phyloP scores from a whole-genome alignment of 176 grass and related monocot species.

The Canna indica region DNA sequence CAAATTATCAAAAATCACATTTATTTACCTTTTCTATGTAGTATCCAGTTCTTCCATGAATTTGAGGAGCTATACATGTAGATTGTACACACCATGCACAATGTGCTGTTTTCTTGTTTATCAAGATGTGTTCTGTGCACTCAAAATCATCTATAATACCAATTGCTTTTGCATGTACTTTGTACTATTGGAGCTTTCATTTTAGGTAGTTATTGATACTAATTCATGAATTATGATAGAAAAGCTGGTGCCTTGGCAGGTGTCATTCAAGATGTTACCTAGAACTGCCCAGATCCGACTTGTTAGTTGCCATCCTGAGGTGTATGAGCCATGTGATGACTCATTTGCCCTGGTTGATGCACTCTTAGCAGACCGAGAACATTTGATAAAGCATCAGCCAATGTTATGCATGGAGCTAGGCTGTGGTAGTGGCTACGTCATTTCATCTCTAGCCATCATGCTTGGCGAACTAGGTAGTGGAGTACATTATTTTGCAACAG shows the following conservation, averaged over 20 bases:
- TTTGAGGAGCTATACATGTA: too few relatives aligned
- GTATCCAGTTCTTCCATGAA: too few relatives aligned
- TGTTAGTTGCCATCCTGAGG: slow-evolving; percentile 64
- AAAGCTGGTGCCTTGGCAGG: slow-evolving; percentile 30
- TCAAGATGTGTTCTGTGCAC: too few relatives aligned
- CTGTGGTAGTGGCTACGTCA: slow-evolving; percentile 81
- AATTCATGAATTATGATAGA: too few relatives aligned
- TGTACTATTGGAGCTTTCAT: too few relatives aligned
- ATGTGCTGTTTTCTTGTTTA: too few relatives aligned
- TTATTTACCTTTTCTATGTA: too few relatives aligned
- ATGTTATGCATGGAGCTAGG: slow-evolving; percentile 80
- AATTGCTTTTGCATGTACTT: too few relatives aligned
- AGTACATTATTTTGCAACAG: slow-evolving; percentile 78
- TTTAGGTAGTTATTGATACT: too few relatives aligned
- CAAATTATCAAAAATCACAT: too few relatives aligned
- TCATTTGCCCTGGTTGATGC: slow-evolving; percentile 93
- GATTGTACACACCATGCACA: too few relatives aligned
- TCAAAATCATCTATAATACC: too few relatives aligned
- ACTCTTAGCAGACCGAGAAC: slow-evolving; percentile 64
- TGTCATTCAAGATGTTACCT: slow-evolving; percentile 29
- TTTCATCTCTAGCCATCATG: slow-evolving; percentile 88
- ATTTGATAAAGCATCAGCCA: slow-evolving; percentile 46
- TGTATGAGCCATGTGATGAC: slow-evolving; percentile 92
- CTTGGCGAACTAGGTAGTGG: slow-evolving; percentile 49
- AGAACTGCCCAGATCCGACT: slow-evolving; percentile 81